Evolutionary conservation across 495 filamentous ascomycete species (phyloP).

Genomic region (Antarctomyces pellizariae): DNA sequence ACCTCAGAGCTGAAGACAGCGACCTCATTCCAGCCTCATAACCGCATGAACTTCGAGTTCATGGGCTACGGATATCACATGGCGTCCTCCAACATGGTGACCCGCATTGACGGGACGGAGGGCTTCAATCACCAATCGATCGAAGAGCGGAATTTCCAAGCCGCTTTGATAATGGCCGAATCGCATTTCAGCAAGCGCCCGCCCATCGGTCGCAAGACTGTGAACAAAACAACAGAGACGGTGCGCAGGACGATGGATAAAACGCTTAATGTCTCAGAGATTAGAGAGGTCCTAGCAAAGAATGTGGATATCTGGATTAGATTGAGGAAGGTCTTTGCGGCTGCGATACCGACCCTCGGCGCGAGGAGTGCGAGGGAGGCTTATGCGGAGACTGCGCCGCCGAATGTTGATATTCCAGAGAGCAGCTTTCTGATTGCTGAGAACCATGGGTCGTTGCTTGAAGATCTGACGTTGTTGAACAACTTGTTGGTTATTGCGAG

Average conservation of each 20-base stretch:
- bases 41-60: too few species aligned
- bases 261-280: conserved; percentile 30
- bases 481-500: conserved; percentile 65
- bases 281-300: conserved; percentile 30
- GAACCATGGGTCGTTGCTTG: conserved; percentile 49
- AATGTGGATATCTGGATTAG: conserved; percentile 49
- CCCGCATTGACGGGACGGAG: too few species aligned
- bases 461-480: conserved; percentile 65
- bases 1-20: too few species aligned
- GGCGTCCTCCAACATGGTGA: too few species aligned
- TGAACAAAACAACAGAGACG: conserved; percentile 22
- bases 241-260: conserved; percentile 24
- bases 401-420: conserved; percentile 25
- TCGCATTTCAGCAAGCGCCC: conserved; percentile 27
- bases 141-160: conserved; percentile 30
- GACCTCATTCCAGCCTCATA: too few species aligned
- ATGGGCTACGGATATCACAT: too few species aligned
- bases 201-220: conserved; percentile 22
- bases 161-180: conserved; percentile 27
- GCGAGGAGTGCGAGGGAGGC: conserved; percentile 31
- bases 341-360: conserved; percentile 36
- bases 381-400: conserved; percentile 6
- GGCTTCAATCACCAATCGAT: conserved; percentile 13
- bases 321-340: conserved; percentile 31
- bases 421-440: conserved; percentile 53